These are phyloP conservation scores for Calendula officinalis DNA, from an alignment of 129 eudicot genomes.

Conservation along the genomic window DNA sequence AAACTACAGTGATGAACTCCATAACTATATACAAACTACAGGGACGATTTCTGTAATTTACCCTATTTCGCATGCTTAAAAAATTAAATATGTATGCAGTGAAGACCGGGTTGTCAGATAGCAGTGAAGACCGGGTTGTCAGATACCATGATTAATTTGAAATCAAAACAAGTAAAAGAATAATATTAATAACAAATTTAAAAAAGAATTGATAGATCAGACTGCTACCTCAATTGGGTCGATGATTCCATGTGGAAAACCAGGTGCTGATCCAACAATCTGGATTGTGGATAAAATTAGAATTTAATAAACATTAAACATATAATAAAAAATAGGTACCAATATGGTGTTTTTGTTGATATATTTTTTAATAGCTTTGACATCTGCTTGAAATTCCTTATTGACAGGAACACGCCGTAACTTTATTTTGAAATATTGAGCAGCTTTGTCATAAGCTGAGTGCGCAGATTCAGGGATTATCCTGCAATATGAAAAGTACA, in stretches of 20 bases:
- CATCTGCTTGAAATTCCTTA: conserved; percentile 81
- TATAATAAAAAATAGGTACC: conserved; percentile 40
- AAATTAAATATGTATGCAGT: too few species aligned
- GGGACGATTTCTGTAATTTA: too few species aligned
- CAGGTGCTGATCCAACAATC: conserved; percentile 99
- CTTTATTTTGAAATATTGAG: conserved; percentile 84
- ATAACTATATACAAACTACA: too few species aligned
- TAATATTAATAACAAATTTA: too few species aligned
- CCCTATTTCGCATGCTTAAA: too few species aligned
- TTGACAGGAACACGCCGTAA: conserved; percentile 86
- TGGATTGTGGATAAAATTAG: conserved; percentile 21
- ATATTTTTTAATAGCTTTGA: conserved; percentile 60
- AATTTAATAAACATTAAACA: background rate
- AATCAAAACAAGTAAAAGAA: too few species aligned
- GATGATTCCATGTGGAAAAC: conserved; percentile 91
- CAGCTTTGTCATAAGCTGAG: conserved; percentile 95
- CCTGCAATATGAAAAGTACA: conserved; percentile 41
- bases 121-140: too few species aligned
- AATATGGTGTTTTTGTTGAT: conserved; percentile 79
- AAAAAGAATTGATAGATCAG: too few species aligned
- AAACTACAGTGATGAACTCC: too few species aligned
- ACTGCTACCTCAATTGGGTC: conserved; percentile 78
- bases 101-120: too few species aligned
- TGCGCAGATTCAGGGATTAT: conserved; percentile 91
- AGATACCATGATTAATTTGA: too few species aligned